Base-by-base conservation (phyloP, 176 grass and related monocot species). In the Phragmites australis region DNA sequence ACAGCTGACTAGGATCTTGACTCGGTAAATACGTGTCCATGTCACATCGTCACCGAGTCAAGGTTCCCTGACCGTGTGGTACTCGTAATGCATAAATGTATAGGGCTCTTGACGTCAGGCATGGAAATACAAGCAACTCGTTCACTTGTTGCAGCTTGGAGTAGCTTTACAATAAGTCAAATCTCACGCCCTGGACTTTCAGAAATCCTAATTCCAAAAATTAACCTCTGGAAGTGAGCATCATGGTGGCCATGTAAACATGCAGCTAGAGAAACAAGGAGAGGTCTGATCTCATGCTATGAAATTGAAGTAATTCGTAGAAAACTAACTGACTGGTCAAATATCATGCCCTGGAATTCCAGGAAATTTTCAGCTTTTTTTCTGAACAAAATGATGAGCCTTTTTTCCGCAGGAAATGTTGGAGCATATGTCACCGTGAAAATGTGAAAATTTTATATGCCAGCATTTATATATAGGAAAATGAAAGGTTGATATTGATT, bases 51-150 rank as follows among this genome's bases (percentile, higher is more conserved):
- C 82, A 46, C 26, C 21, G 9, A 55, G 72, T 26, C 74, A 48
- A 59, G 63, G 63, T 77, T 69, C 42, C 50, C 82, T 60, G 32
- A 42, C 74, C 53, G 16, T 62, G 22, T 22, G 55, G 74, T 13
- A 44, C 44, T 52, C 34, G 23, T 21, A 71, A 62, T 78, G 23
- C 52, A 19, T 22, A 45, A 81, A 52, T 43, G 5, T 34, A 13
- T 52, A 40, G 2, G 65, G 29, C 15, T 46, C 48, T 31, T 64
- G 8, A 73, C 56, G 17, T 79, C 48, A 11, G 67, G 9, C 30
- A 88, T 58, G 27, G 5, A 78, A 29, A 78, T 53, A 37, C 6
- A 14, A 56, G 6, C 32, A 64, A 65, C 31, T 49, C 8, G 8
- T 26, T 59, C 13, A 45, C 51, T 22, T 69, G 5, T 18, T 74